A percentile compares a stretch with the other conserved stretches of the same genome.
Conservation (phyloP, 2,329 filamentous ascomycete genomes). For the Aspergillus amoenus region DNA sequence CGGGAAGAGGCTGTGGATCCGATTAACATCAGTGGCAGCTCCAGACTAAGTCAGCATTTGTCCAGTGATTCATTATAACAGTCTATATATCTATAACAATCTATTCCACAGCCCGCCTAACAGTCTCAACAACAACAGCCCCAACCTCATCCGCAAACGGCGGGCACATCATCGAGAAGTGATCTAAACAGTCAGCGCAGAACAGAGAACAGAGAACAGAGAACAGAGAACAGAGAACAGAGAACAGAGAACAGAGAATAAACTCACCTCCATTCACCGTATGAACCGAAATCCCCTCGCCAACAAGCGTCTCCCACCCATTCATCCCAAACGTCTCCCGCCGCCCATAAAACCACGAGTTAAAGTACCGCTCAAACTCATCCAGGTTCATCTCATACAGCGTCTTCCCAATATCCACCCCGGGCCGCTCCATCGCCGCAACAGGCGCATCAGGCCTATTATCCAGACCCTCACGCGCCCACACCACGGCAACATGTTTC, state of each 20-base stretch:
- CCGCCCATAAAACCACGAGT: constrained; percentile 6
- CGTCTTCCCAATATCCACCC: neutral
- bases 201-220: too few species aligned
- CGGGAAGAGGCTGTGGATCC: too few species aligned
- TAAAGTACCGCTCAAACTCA: neutral
- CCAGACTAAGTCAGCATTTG: too few species aligned
- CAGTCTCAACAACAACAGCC: neutral
- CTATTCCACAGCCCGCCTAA: neutral
- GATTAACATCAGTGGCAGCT: too few species aligned
- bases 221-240: too few species aligned
- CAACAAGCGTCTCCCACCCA: constrained; percentile 6
- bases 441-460: neutral
- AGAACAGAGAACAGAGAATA: neutral
- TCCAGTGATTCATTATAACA: too few species aligned
- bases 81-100: neutral
- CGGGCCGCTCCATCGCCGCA: neutral
- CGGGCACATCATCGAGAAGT: constrained; percentile 4
- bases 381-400: constrained; percentile 2
- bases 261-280: constrained; percentile 3
- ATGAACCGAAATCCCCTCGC: neutral
- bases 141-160: neutral
- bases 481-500: neutral
- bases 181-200: neutral
- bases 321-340: constrained; percentile 8
- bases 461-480: neutral